Evolutionary conservation across 257 asterid genomes (phyloP), one percentile per base, ranked within the genome.

Genomic region (Dorcoceras hygrometricum): DNA sequence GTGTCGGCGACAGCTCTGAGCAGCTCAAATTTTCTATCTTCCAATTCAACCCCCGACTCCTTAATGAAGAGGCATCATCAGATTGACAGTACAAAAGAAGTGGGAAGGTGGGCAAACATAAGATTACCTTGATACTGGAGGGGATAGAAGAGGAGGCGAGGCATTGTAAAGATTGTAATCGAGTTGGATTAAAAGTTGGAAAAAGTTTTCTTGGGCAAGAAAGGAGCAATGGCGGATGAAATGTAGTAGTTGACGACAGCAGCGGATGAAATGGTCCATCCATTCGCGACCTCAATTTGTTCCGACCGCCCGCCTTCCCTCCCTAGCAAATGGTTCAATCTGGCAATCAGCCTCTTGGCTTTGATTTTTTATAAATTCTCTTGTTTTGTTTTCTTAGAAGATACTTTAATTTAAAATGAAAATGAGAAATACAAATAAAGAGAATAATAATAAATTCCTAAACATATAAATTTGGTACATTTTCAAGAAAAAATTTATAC

Each of bases 1-100:
- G 96, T 91, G 75, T 87, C 89, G 32, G 73, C 80, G 46, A 87
- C 84, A 73, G 83, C 77, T 18, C 77, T 80, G 24, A 91, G 91
- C 65, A 91, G 79, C 71, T 89, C 83, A 54, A 75, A 81, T 76
- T 91, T 91, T 23, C 77, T 80, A 62, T 75, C 75, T 66, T 91
- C 94, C 53, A 91, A 63, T 72, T 83, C 83, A 25, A 80, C 74
- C 77, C 65, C 82, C 39, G 65, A 73, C 29, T 73, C 82, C 88
- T 79, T 81, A 31, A 51, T 23, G 48, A 27, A 75, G 48, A 11
- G 9, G 2, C 51, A 27, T 22, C 23, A n/a, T 23, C 23, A 32
- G n/a, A n/a, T n/a, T n/a, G n/a, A n/a, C 1, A 50, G 23, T 32
- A 3, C 32, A 12, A 51, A 51, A 39, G 4, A 68, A 5, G 56